A percentile compares a stretch with the other conserved stretches of the same genome.
phyloP scores from a whole-genome alignment of 2,329 filamentous ascomycete genomes.

The Hypoxylon sp. region DNA sequence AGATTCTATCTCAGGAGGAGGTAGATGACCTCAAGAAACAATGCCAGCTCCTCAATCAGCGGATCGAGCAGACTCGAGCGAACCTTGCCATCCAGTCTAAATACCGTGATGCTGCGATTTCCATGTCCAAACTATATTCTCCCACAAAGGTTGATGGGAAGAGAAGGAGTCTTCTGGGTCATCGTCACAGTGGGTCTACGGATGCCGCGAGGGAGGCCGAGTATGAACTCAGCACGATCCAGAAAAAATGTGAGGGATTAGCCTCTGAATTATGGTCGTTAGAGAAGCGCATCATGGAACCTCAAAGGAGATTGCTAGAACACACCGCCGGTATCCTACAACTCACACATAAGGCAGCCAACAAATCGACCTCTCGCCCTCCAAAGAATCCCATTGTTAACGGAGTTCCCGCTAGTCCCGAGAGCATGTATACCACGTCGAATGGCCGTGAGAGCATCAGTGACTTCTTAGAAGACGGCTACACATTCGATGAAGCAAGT shows the following conservation, averaged over 20 bases:
- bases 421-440: slow-evolving; percentile 80
- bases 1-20: slow-evolving; percentile 91
- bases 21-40: slow-evolving; percentile 94
- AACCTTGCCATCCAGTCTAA: slow-evolving; percentile 93
- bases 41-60: slow-evolving; percentile 77
- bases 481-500: slow-evolving; percentile 83
- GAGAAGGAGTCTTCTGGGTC: slow-evolving; percentile 65
- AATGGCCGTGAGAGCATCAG: slow-evolving; percentile 73
- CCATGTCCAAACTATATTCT: slow-evolving; percentile 84
- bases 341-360: slow-evolving; percentile 86
- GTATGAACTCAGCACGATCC: slow-evolving; percentile 80
- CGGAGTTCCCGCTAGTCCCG: slow-evolving; percentile 80
- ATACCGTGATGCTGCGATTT: slow-evolving; percentile 92
- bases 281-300: slow-evolving; percentile 81
- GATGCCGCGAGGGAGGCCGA: slow-evolving; percentile 74
- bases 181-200: slow-evolving; percentile 64
- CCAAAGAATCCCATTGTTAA: slow-evolving; percentile 62
- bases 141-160: slow-evolving; percentile 66
- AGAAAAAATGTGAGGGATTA: slow-evolving; percentile 87
- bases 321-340: slow-evolving; percentile 95
- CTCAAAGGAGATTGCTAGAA: slow-evolving; percentile 82
- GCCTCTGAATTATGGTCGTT: slow-evolving; percentile 84
- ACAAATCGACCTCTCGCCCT: slow-evolving; percentile 65
- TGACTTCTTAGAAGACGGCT: slow-evolving; percentile 68
- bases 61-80: slow-evolving; percentile 85